phyloP scores from a whole-genome alignment of 345 rosid species.

The Viola odorata region DNA sequence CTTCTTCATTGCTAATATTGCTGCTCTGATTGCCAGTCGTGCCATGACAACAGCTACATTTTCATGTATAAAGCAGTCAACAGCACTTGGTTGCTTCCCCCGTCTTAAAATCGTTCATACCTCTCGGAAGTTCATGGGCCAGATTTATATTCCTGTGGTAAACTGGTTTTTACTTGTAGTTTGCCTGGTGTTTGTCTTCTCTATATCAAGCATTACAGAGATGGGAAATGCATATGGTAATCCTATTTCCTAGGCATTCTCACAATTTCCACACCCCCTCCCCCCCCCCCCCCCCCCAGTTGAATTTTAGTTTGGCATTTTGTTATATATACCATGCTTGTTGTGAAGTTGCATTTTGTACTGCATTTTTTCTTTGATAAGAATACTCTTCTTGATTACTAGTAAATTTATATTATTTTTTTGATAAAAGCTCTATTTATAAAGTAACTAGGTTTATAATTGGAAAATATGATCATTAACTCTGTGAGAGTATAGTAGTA shows the following conservation, averaged over 20 bases:
- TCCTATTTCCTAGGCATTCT: slow-evolving; percentile 17
- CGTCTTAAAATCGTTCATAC: slow-evolving; percentile 97
- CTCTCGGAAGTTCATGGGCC: slow-evolving; percentile 98
- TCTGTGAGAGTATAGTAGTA: too few species aligned
- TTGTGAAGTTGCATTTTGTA: too few species aligned
- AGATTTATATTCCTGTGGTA: slow-evolving; percentile 97
- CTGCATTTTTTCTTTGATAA: too few species aligned
- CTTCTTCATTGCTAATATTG: slow-evolving; percentile 75
- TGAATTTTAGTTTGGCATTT: background rate
- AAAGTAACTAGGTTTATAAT: too few species aligned
- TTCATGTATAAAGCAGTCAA: slow-evolving; percentile 97
- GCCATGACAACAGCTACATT: slow-evolving; percentile 99
- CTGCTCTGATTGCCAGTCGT: slow-evolving; percentile 95
- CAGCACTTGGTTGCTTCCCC: slow-evolving; percentile 95
- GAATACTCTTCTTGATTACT: too few species aligned
- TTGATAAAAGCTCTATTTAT: too few species aligned
- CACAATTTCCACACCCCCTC: too few species aligned
- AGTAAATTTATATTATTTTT: too few species aligned
- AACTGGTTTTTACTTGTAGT: slow-evolving; percentile 96
- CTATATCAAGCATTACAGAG: slow-evolving; percentile 76
- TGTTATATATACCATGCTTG: background rate
- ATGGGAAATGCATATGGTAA: slow-evolving; percentile 99
- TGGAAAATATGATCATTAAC: too few species aligned
- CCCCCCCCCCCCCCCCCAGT: too few species aligned
- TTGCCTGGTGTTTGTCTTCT: slow-evolving; percentile 72